Evolutionary conservation across 176 grass and related monocot species (phyloP).

Genomic region (Cymbopogon citratus): DNA sequence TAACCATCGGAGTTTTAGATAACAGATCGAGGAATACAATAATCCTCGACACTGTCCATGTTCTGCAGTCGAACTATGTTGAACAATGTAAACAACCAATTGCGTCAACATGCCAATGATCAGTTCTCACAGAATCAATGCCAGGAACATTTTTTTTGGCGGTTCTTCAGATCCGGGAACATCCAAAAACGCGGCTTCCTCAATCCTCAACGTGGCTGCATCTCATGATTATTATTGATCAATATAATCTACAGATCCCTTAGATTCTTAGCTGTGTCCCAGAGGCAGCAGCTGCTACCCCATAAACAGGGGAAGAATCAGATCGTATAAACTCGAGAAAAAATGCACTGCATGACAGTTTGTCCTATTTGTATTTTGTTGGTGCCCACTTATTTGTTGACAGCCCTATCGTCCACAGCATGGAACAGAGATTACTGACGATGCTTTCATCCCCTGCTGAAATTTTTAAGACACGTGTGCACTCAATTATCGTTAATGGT

Average conservation of each 20-base stretch:
- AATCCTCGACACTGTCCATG: neutral
- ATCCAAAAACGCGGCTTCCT: constrained; percentile 23
- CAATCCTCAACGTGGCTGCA: constrained; percentile 36
- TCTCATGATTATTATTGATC: constrained; percentile 18
- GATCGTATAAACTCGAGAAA: constrained; percentile 14
- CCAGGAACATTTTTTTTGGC: neutral
- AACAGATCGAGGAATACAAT: neutral
- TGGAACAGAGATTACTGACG: neutral
- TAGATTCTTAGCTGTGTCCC: constrained; percentile 29
- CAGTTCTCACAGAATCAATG: neutral
- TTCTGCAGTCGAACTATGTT: neutral
- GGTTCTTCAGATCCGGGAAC: neutral
- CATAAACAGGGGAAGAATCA: constrained; percentile 3
- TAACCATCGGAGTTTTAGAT: neutral
- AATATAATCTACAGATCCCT: neutral
- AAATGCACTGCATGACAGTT: neutral
- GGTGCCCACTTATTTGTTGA: neutral
- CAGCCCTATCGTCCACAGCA: neutral
- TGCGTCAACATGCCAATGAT: neutral
- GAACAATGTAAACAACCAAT: neutral
- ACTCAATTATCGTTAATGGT: neutral
- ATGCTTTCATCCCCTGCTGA: neutral
- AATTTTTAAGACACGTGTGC: neutral
- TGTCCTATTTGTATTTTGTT: neutral
- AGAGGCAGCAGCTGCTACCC: constrained; percentile 26